Evolutionary conservation across 2,329 filamentous ascomycete species (phyloP), one percentile per base, ranked within the genome.

Genomic region (Xylariales sp.): DNA sequence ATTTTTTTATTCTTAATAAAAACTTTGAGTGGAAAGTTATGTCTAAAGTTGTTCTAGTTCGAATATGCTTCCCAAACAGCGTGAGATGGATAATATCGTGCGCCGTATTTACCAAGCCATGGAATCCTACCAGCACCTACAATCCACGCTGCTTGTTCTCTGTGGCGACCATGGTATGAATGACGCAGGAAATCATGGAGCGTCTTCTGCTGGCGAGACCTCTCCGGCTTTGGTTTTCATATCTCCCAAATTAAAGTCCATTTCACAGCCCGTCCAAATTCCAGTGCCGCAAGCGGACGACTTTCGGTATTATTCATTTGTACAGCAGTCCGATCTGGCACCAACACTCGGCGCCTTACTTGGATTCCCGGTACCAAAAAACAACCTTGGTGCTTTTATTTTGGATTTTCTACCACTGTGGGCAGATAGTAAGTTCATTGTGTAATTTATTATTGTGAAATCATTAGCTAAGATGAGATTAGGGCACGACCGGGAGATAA

Each of bases 81-180:
- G 64, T 15, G 94, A 98, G 61, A 98, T 98, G 91, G 91, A 97
- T 54, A 71, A 63, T 1, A 83, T 97, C 45, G 82, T 96, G 27
- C 70, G 72, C 44, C 66, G 78, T 40, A 83, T 98, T 18, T 96
- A 88, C 55, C 67, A 72, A 11, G 84, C 87, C 6, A 85, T 98
- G 47, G 74, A 85, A 53, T 72, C 72, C 4, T 66, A 85, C 40
- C 57, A 74, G 2, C 84, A 95, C 59, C 77, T 96, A 1, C 57
- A 77, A 21, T 85, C 85, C 5, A 89, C 91, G 0, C 66, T 98
- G 2, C 74, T 98, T 31, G 81, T 98, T 4, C 65, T 98, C 6
- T 88, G 84, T 40, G 93, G 93, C 40, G 94, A 98, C 53, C 93
- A 98, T 57, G 93, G 93, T n/a, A 98, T 98, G 93, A 98, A 97